Evolutionary conservation across 2,329 filamentous ascomycete genomes (phyloP).

Genomic region (Neonectria magnoliae): DNA sequence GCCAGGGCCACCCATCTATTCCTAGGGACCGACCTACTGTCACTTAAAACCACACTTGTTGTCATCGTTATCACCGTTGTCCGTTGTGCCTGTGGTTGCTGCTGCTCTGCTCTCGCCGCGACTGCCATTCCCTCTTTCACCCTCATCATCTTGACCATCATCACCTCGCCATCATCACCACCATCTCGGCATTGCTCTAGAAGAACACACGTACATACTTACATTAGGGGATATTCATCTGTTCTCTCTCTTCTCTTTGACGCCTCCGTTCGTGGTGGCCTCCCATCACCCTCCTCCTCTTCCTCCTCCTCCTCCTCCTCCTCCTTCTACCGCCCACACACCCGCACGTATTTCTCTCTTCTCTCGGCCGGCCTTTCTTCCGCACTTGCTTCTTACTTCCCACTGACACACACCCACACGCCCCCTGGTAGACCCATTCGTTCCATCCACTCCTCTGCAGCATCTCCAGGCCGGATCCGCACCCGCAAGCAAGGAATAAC

Average conservation of each 20-base stretch:
- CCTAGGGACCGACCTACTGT: conserved; percentile 25
- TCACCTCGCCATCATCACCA: conserved; percentile 19
- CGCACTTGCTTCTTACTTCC: conserved; percentile 23
- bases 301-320: conserved; percentile 14
- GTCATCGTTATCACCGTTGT: conserved; percentile 18
- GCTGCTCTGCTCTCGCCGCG: neutral
- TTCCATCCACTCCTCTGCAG: conserved; percentile 21
- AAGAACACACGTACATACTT: conserved; percentile 7
- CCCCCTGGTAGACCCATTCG: conserved; percentile 25
- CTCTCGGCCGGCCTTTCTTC: conserved; percentile 20
- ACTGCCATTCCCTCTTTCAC: neutral
- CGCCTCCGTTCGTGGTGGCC: conserved; percentile 11
- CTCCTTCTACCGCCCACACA: conserved; percentile 20
- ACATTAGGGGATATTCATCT: neutral
- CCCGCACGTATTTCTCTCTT: conserved; percentile 25
- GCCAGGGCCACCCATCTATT: conserved; percentile 24
- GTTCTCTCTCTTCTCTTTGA: conserved; percentile 10
- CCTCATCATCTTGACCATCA: conserved; percentile 18
- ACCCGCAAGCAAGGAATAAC: conserved; percentile 19
- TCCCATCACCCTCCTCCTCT: conserved; percentile 1
- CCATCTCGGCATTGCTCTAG: conserved; percentile 7
- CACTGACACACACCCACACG: conserved; percentile 28
- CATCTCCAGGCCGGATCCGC: conserved; percentile 22
- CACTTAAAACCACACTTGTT: conserved; percentile 27
- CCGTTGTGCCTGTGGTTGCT: neutral